Conservation (phyloP, 2,329 filamentous ascomycete genomes). For the Microascus cirrosus region DNA sequence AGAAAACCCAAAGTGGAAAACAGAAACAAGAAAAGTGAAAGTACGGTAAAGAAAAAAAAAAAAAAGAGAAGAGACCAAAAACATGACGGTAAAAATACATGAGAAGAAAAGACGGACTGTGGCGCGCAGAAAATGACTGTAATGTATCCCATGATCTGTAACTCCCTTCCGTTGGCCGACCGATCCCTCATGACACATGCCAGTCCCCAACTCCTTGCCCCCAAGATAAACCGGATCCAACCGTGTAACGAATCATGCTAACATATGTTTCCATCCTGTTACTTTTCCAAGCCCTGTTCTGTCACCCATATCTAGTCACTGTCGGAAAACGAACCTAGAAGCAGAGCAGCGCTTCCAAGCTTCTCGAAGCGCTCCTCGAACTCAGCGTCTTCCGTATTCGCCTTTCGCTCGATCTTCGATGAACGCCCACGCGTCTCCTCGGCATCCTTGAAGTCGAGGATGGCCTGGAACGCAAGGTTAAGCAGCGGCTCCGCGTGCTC, state of each 20-base stretch:
- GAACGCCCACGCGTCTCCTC: not conserved
- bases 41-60: not conserved
- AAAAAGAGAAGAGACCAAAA: not conserved
- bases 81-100: not conserved
- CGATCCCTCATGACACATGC: not conserved
- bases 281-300: not conserved
- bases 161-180: not conserved
- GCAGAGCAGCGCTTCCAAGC: constrained; percentile 2
- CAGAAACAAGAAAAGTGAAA: not conserved
- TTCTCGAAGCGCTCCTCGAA: not conserved
- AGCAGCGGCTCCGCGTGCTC: constrained; percentile 30
- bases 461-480: constrained; percentile 21
- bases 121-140: not conserved
- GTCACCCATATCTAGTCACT: not conserved
- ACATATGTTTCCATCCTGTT: not conserved
- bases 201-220: not conserved
- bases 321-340: not conserved
- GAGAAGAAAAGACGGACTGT: not conserved
- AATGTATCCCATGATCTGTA: not conserved
- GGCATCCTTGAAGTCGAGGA: not conserved
- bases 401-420: not conserved
- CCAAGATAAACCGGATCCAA: not conserved
- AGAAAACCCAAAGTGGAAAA: not conserved
- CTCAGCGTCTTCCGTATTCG: not conserved
- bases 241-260: not conserved